Conservation (phyloP, 495 filamentous ascomycete species). For the Neurospora cerealis region DNA sequence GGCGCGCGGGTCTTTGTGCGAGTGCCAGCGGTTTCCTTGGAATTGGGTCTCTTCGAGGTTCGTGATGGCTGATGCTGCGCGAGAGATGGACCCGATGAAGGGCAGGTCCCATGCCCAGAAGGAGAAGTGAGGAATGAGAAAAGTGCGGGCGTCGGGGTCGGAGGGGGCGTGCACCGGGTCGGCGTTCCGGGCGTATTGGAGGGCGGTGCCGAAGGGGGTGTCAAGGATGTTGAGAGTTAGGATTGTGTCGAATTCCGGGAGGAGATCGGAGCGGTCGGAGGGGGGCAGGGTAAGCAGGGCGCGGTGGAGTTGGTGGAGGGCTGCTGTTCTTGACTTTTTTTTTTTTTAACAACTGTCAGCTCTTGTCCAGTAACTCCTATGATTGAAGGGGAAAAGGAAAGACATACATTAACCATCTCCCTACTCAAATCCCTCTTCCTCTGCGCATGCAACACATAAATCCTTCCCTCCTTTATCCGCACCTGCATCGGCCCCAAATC, state of each 20-base stretch:
- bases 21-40: constrained; percentile 14
- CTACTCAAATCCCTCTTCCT: constrained; percentile 24
- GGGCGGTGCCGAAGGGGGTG: constrained; percentile 28
- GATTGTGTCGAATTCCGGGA: constrained; percentile 38
- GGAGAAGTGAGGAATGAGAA: constrained; percentile 73
- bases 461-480: constrained; percentile 32
- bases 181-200: constrained; percentile 28
- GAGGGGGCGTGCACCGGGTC: constrained; percentile 38
- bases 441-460: constrained; percentile 36
- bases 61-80: constrained; percentile 38
- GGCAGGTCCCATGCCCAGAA: constrained; percentile 66
- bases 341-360: too few species aligned
- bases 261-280: background rate
- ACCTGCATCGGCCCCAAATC: constrained; percentile 31
- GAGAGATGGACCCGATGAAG: constrained; percentile 47
- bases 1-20: constrained; percentile 51
- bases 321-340: constrained; percentile 26
- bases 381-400: background rate
- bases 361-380: too few species aligned
- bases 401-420: constrained; percentile 30
- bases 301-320: constrained; percentile 39
- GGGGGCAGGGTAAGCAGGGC: constrained; percentile 39
- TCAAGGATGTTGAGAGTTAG: constrained; percentile 43
- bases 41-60: constrained; percentile 17
- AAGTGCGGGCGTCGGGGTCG: constrained; percentile 32